These are phyloP conservation scores for Penicillium sp. DNA, from an alignment of 2,329 filamentous ascomycete species.

Conservation along the genomic window DNA sequence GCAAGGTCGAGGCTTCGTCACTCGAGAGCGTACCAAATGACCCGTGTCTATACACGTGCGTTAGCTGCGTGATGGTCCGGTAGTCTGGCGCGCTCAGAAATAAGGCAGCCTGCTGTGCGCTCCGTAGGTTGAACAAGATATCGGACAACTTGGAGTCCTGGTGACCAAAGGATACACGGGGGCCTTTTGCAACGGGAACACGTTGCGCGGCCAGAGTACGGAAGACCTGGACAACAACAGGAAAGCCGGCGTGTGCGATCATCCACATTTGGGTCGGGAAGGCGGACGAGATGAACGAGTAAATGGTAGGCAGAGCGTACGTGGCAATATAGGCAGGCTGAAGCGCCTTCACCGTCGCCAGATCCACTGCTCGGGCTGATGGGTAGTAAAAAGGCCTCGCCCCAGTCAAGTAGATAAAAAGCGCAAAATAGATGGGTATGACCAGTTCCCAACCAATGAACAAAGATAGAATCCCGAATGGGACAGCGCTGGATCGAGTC, in stretches of 20 bases:
- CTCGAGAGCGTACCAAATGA: neutral
- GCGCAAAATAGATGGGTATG: constrained; percentile 6
- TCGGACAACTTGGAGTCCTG: too few species aligned
- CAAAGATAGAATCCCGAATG: constrained; percentile 5
- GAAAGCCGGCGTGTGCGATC: constrained; percentile 7
- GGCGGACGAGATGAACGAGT: constrained; percentile 1
- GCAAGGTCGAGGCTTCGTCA: neutral
- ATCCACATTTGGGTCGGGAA: constrained; percentile 1
- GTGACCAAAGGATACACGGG: neutral
- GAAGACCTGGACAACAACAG: neutral
- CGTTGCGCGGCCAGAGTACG: neutral
- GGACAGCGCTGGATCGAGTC: constrained; percentile 2
- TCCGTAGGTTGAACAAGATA: too few species aligned
- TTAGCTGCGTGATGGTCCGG: too few species aligned
- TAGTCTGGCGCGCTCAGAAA: too few species aligned
- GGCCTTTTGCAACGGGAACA: neutral
- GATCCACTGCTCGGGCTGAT: constrained; percentile 4
- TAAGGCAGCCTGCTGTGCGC: too few species aligned
- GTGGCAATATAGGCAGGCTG: neutral
- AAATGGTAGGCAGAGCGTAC: neutral
- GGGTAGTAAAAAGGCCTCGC: constrained; percentile 6
- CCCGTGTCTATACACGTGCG: too few species aligned
- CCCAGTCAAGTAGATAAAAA: constrained; percentile 7
- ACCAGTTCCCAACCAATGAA: constrained; percentile 7
- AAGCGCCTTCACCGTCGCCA: constrained; percentile 1